Conservation (phyloP, 2,329 filamentous ascomycete species). For the Dactylonectria macrodidyma region DNA sequence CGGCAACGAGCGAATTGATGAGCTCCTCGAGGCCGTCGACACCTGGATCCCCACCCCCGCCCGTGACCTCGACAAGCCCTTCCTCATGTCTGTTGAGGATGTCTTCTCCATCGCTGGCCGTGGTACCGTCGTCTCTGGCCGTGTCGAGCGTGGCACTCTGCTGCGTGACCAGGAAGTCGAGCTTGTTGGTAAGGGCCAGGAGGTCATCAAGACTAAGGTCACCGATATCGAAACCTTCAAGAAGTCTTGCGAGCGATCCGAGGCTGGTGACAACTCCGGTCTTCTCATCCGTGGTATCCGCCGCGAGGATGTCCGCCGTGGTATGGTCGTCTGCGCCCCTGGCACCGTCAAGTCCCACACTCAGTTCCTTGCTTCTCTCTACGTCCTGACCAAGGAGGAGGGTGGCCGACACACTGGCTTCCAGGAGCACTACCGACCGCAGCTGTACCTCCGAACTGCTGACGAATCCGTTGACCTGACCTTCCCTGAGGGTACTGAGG, state of each 20-base stretch:
- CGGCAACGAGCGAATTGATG: slow-evolving; percentile 88
- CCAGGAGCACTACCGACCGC: slow-evolving; percentile 95
- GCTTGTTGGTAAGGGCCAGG: slow-evolving; percentile 87
- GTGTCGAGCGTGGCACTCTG: slow-evolving; percentile 94
- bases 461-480: slow-evolving; percentile 83
- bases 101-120: slow-evolving; percentile 92
- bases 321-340: slow-evolving; percentile 93
- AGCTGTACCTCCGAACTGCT: slow-evolving; percentile 95
- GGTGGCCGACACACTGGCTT: slow-evolving; percentile 98
- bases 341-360: slow-evolving; percentile 88
- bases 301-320: slow-evolving; percentile 93
- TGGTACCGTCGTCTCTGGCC: slow-evolving; percentile 96
- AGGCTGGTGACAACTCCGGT: slow-evolving; percentile 98
- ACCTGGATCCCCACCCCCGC: slow-evolving; percentile 95
- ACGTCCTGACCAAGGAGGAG: slow-evolving; percentile 97
- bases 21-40: slow-evolving; percentile 91
- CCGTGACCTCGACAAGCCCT: slow-evolving; percentile 97
- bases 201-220: slow-evolving; percentile 97
- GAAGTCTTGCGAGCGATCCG: slow-evolving; percentile 97
- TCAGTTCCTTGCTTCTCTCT: slow-evolving; percentile 96
- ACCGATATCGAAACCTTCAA: slow-evolving; percentile 99
- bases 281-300: slow-evolving; percentile 95
- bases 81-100: slow-evolving; percentile 98
- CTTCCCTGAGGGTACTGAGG: slow-evolving; percentile 88
- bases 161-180: slow-evolving; percentile 97